Percentiles rank a stretch among this genome's conserved stretches.
These are phyloP conservation scores for Diatrype stigma DNA, from an alignment of 2,329 filamentous ascomycete species.

Conservation along the genomic window DNA sequence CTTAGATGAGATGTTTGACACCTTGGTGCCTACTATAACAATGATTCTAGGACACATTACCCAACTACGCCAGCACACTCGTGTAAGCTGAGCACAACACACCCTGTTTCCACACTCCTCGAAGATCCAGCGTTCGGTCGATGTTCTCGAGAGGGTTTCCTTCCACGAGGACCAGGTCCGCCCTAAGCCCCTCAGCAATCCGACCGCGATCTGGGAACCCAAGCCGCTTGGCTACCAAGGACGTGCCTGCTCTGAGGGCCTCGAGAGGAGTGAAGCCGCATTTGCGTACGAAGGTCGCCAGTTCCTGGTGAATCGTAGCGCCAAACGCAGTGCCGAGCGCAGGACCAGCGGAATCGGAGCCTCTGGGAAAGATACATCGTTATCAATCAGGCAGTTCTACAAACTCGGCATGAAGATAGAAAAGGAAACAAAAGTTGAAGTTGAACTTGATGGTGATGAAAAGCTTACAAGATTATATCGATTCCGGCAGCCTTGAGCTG, in stretches of 20 bases:
- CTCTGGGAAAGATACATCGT: slow-evolving; percentile 1
- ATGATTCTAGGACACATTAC: too few relatives aligned
- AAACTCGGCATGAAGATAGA: too few relatives aligned
- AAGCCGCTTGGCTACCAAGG: slow-evolving; percentile 9
- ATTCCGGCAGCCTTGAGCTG: slow-evolving; percentile 10
- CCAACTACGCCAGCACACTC: slow-evolving; percentile 1
- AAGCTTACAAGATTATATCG: slow-evolving; percentile 11
- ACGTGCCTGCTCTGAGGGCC: slow-evolving; percentile 7
- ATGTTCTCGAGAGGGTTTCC: slow-evolving; percentile 14
- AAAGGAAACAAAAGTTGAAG: too few relatives aligned
- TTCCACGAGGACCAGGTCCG: slow-evolving; percentile 12
- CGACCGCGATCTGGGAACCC: slow-evolving; percentile 9
- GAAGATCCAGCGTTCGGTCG: slow-evolving; percentile 10
- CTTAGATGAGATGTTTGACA: too few relatives aligned
- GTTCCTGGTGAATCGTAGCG: slow-evolving; percentile 9
- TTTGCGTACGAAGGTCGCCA: slow-evolving; percentile 5
- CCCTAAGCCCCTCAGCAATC: slow-evolving; percentile 10
- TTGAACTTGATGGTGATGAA: too few relatives aligned
- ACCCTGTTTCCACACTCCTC: slow-evolving; percentile 12
- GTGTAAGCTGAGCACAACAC: slow-evolving; percentile 6
- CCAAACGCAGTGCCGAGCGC: slow-evolving; percentile 9
- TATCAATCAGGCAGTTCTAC: too few relatives aligned
- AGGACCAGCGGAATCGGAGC: slow-evolving; percentile 10
- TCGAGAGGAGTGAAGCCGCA: slow-evolving; percentile 13
- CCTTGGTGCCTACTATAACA: too few relatives aligned